Conservation (phyloP, 768 basidiomycete species). For the Russula lepida region DNA sequence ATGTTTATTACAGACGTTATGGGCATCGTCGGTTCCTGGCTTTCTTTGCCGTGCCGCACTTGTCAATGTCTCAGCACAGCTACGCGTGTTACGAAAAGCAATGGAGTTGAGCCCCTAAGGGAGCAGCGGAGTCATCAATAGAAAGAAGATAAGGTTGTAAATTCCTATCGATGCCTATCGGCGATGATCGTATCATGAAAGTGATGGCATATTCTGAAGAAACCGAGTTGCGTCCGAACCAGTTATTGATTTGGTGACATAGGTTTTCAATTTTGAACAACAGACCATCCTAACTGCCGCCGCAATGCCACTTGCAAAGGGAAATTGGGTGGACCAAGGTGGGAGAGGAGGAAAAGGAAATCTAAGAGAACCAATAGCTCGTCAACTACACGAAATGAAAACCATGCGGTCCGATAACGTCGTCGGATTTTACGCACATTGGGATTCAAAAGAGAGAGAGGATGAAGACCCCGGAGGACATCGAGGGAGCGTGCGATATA, state of each 20-base stretch:
- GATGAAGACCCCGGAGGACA: conserved; percentile 9
- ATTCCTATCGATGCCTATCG: not conserved
- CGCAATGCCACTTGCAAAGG: not conserved
- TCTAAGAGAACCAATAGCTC: not conserved
- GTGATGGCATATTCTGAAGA: not conserved
- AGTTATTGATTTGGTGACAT: not conserved
- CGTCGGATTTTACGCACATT: conserved; percentile 6
- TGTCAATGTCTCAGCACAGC: not conserved
- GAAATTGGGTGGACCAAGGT: not conserved
- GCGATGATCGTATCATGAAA: not conserved
- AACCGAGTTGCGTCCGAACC: not conserved
- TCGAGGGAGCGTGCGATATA: not conserved
- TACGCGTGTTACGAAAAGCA: not conserved
- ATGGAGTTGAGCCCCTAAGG: not conserved
- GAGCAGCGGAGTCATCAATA: not conserved
- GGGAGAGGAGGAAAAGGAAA: not conserved
- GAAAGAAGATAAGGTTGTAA: not conserved
- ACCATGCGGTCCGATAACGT: conserved; percentile 1
- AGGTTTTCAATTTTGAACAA: not conserved
- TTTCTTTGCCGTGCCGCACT: too few relatives aligned
- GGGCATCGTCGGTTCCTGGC: too few relatives aligned
- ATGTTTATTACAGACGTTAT: too few relatives aligned
- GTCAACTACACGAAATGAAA: not conserved
- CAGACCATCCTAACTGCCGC: not conserved
- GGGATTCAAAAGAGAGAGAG: not conserved